Conservation (phyloP, 768 basidiomycete genomes). For the Podaxis pistillaris region DNA sequence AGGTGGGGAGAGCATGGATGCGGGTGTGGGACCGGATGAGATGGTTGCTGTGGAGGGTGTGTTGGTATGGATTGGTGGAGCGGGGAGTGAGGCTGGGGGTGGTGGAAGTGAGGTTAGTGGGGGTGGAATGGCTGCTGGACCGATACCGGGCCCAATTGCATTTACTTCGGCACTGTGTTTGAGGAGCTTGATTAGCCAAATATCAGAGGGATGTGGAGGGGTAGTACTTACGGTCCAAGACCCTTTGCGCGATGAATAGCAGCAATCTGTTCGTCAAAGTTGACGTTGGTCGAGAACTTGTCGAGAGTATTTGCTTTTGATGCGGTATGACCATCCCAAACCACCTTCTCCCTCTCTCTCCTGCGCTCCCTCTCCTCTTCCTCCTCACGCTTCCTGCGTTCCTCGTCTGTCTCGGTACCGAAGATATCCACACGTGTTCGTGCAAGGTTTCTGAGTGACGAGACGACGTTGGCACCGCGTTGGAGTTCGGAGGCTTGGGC, state of each 20-base stretch:
- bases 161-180: slow-evolving; percentile 66
- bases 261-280: slow-evolving; percentile 97
- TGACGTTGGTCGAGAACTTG: slow-evolving; percentile 91
- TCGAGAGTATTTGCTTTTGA: slow-evolving; percentile 90
- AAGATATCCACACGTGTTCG: slow-evolving; percentile 97
- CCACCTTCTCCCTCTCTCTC: slow-evolving; percentile 90
- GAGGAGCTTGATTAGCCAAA: not conserved
- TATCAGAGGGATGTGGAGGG: not conserved
- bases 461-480: slow-evolving; percentile 90
- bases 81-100: slow-evolving; percentile 70
- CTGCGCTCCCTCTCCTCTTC: slow-evolving; percentile 79
- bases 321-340: slow-evolving; percentile 98
- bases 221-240: slow-evolving; percentile 69
- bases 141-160: slow-evolving; percentile 86
- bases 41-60: slow-evolving; percentile 82
- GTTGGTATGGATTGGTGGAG: slow-evolving; percentile 54
- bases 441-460: slow-evolving; percentile 90
- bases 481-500: slow-evolving; percentile 86
- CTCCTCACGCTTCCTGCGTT: slow-evolving; percentile 81
- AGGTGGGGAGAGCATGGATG: slow-evolving; percentile 62
- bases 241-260: slow-evolving; percentile 94
- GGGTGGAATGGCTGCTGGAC: slow-evolving; percentile 72
- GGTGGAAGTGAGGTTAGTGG: slow-evolving; percentile 66
- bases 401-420: slow-evolving; percentile 91
- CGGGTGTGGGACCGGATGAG: slow-evolving; percentile 90